Conservation (phyloP, 164 flowering plant species). For the Dillenia suffruticosa region DNA sequence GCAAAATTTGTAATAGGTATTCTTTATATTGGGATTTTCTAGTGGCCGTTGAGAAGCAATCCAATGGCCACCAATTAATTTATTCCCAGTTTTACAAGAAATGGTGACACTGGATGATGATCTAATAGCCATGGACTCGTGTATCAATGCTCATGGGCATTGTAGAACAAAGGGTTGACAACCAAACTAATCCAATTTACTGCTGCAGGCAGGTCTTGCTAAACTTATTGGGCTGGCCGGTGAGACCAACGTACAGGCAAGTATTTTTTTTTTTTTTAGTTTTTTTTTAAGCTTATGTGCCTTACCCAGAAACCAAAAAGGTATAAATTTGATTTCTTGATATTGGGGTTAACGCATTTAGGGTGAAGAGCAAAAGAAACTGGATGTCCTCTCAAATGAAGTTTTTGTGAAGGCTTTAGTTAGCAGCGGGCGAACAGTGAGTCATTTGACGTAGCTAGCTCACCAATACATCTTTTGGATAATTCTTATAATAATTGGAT, state of each 20-base stretch:
- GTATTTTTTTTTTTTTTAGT: slow-evolving; percentile 5
- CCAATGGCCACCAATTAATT: too few species aligned
- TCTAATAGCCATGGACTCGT: too few species aligned
- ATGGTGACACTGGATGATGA: too few species aligned
- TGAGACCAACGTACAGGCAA: slow-evolving; percentile 90
- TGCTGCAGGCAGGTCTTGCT: slow-evolving; percentile 94
- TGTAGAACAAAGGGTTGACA: too few species aligned
- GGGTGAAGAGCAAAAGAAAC: slow-evolving; percentile 99
- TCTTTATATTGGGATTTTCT: too few species aligned
- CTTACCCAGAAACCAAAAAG: too few species aligned
- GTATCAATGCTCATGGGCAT: too few species aligned
- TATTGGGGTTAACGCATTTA: slow-evolving; percentile 13
- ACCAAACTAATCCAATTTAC: not conserved
- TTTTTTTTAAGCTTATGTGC: not conserved
- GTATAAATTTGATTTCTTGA: not conserved
- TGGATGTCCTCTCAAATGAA: slow-evolving; percentile 96
- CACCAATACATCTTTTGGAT: not conserved
- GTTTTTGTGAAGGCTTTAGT: slow-evolving; percentile 88
- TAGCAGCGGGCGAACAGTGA: slow-evolving; percentile 96
- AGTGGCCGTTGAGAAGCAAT: too few species aligned
- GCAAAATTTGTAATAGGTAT: too few species aligned
- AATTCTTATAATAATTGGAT: slow-evolving; percentile 1
- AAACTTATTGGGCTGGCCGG: slow-evolving; percentile 95
- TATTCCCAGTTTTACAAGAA: too few species aligned
- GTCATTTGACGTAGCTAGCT: slow-evolving; percentile 15